These are phyloP conservation scores for Centella asiatica DNA, from an alignment of 129 eudicot species.

Conservation along the genomic window DNA sequence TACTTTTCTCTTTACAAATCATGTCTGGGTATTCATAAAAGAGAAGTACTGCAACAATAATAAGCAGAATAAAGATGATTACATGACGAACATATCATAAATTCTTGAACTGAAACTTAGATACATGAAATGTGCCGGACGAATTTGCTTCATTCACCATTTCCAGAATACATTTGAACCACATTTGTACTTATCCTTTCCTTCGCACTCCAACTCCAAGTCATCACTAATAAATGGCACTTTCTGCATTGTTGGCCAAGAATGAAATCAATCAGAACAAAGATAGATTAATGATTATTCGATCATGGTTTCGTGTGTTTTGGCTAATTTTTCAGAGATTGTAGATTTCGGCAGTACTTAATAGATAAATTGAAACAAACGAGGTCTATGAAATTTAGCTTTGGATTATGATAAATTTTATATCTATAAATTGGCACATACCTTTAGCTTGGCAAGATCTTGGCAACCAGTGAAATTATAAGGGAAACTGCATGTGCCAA, in stretches of 20 bases:
- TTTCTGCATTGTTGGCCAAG: constrained; percentile 57
- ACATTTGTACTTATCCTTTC: constrained; percentile 93
- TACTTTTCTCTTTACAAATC: too few relatives aligned
- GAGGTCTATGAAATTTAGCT: too few relatives aligned
- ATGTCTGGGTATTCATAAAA: not conserved
- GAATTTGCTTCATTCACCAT: constrained; percentile 27
- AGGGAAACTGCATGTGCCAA: constrained; percentile 96
- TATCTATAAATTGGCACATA: too few relatives aligned
- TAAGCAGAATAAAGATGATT: not conserved
- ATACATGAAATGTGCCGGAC: constrained; percentile 3
- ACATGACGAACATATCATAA: not conserved
- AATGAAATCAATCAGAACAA: not conserved
- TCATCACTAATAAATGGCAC: constrained; percentile 88
- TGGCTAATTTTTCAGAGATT: not conserved
- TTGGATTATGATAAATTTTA: too few relatives aligned
- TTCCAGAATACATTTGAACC: constrained; percentile 99
- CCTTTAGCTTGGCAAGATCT: constrained; percentile 98
- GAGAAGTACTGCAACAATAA: not conserved
- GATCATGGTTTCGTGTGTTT: not conserved
- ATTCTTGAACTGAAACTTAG: constrained; percentile 2
- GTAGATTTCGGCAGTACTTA: too few relatives aligned
- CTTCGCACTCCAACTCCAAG: constrained; percentile 81
- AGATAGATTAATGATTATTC: not conserved
- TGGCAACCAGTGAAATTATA: constrained; percentile 99
- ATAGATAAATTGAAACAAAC: too few relatives aligned